Evolutionary conservation across 345 rosid species (phyloP), one percentile per base, ranked within the genome.

Genomic region (Brassica juncea): DNA sequence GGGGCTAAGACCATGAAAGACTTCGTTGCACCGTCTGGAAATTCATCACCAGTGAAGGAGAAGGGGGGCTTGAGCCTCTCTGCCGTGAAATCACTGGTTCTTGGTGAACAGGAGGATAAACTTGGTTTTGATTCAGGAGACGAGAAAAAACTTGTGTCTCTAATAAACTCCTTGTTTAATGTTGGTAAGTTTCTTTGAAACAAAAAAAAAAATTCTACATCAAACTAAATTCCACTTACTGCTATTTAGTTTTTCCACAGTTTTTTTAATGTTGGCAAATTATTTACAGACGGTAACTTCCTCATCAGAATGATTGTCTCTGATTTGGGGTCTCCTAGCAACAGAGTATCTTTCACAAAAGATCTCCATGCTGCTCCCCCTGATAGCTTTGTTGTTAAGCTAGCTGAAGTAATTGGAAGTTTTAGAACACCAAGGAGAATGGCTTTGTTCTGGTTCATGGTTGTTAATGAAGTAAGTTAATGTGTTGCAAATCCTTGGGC

Each of bases 371-470:
- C 92, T 71, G 90, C 94, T 82, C 99, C 99, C 68, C 86, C 89
- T 70, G 85, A 80, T 66, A 86, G 96, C 82, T 85, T 95, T 80
- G 68, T 95, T 77, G 93, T 87, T 70, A 91, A 93, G 86, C 74
- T 95, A 76, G 87, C 99, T 80, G 99, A 93, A 86, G 93, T 95
- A 68, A 87, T 95, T 82, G 99, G 99, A 78, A 90, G 90, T 82
- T 89, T 93, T 80, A 90, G 85, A 86, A 86, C 91, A 62, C 78
- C 91, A 76, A 84, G 81, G 77, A 86, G 84, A 84, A 91, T 93
- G 99, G 92, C 91, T 65, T 81, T 90, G 71, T 83, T 95, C 80
- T 95, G 99, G 99, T 80, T 83, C 89, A 91, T 66, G 80, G 88
- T 90, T 74, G 93, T 95, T 77, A 82, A 81, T 37, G 96, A 93